A percentile compares a stretch with the other conserved stretches of the same genome.
These are phyloP conservation scores for Periconia sp. DNA, from an alignment of 2,329 filamentous ascomycete genomes.

Conservation along the genomic window DNA sequence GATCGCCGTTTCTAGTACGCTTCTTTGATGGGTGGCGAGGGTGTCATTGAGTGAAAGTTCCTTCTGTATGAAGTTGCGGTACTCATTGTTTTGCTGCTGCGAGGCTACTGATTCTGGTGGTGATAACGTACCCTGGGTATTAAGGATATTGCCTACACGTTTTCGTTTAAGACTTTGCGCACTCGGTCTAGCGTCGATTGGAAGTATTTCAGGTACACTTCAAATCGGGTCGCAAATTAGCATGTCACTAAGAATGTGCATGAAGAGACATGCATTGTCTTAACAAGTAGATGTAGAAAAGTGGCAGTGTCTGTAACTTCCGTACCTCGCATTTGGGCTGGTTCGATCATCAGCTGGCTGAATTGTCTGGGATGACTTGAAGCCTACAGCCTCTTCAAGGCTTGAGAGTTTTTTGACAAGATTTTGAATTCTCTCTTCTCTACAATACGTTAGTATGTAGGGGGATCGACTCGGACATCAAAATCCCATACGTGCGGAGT, in stretches of 20 bases:
- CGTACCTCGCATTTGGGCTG: neutral
- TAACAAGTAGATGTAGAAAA: no score
- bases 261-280: no score
- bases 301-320: no score
- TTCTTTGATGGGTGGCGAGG: slow-evolving; percentile 32
- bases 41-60: slow-evolving; percentile 34
- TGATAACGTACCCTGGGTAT: slow-evolving; percentile 1
- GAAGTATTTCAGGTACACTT: no score
- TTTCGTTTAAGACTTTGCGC: slow-evolving; percentile 3
- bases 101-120: slow-evolving; percentile 24
- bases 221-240: no score
- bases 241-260: no score
- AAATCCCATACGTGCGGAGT: slow-evolving; percentile 28
- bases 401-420: slow-evolving; percentile 34
- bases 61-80: slow-evolving; percentile 33
- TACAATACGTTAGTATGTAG: slow-evolving; percentile 10
- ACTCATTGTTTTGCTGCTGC: slow-evolving; percentile 28
- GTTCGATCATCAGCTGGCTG: neutral
- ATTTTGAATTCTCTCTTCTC: slow-evolving; percentile 38
- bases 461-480: neutral
- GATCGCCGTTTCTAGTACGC: slow-evolving; percentile 37
- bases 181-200: no score
- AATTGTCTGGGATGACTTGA: slow-evolving; percentile 3
- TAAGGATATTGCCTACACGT: slow-evolving; percentile 2
- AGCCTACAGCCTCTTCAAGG: slow-evolving; percentile 33